Base-by-base conservation (phyloP, 164 flowering plant species). In the Cinnamomum chago region DNA sequence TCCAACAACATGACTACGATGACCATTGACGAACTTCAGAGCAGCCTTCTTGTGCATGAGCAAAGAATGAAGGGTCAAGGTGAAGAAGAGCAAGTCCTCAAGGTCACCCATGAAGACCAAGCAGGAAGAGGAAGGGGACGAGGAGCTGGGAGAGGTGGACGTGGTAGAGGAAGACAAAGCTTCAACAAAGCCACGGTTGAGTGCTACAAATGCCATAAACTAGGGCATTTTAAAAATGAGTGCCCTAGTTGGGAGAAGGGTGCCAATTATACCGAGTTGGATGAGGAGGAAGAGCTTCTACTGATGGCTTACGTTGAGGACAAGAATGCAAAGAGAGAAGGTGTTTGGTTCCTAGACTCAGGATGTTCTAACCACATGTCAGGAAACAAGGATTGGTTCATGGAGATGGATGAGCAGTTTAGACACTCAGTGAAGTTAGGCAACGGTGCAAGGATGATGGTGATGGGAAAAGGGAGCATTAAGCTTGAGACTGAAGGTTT, bases 361-460 rank as follows among this genome's bases (percentile, higher is more conserved):
- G 78, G 78, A 2, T 76, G 78, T 40, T 70, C 73, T 4, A 60
- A 76, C 51, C 78, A 76, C 28, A 76, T 76, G 78, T 70, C 69
- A 33, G 70, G 70, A 40, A 35, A 70, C 15, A 7, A 18, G 47
- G 64, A 10, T 22, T 35, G 22, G 68, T 76, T 76, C 69, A 10
- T 40, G 15, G 35, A 28, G 17, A 5, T 76, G 15, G 74, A 76
- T 27, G 35, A 13, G 5, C 47, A 15, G 2, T 76, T 70, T 50
- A 35, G 9, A 4, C 70, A 76, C 12, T 11, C 22, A 1, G 73
- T 76, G 5, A 76, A 65, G 30, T 60, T 70, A 62, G 78, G 78
- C 62, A 70, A 75, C 27, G 58, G 75, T 62, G 22, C 58, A 2
- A 52, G 68, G 24, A 58, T 75, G 75, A 52, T 2, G 3, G 75